Base-by-base conservation (phyloP, 1,284 basidiomycete species). In the Bondarzewia mesenterica region DNA sequence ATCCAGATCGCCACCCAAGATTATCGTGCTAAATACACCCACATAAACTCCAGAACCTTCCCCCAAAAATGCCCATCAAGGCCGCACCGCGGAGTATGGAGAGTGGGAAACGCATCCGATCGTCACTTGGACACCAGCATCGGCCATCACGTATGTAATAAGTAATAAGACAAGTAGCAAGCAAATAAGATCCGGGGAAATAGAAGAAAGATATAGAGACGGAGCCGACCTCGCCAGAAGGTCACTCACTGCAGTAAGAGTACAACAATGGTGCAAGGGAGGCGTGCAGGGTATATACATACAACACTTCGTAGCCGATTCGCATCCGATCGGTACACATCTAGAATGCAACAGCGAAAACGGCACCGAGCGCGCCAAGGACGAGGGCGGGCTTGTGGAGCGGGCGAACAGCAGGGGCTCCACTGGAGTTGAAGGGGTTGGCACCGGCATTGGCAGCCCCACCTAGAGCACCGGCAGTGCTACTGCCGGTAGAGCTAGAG, bases 391-490 rank as follows among this genome's bases (percentile, higher is more conserved):
- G 54, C 7, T 52, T 54, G 43, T 54, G 57, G 49, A 64, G 25
- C 49, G 55, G 57, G 55, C 49, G 56, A 21, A 57, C 46, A 36
- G 61, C 48, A 42, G 60, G 44, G 6, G 63, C 66, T 26, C 58
- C 64, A 55, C 52, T 61, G 50, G 38, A 40, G n/a, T 16, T 27
- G 47, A 61, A 26, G 35, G 69, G 64, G 54, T 61, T 62, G 44
- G 66, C 48, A 25, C 78, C 82, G 14, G 74, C 73, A 50, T 78
- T 80, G 41, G 75, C 79, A 22, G 76, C 78, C 55, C 74, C 74
- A 23, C 71, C 64, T 54, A 43, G 37, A 58, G 18, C 25, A 52
- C 55, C 16, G 3, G 20, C 38, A 22, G 38, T 8, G 32, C 32
- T 35, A 8, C 10, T 8, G 32, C 32, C n/a, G 8, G 32, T 8